These are phyloP conservation scores for Plantago major DNA, from an alignment of 257 asterid species.

Conservation along the genomic window DNA sequence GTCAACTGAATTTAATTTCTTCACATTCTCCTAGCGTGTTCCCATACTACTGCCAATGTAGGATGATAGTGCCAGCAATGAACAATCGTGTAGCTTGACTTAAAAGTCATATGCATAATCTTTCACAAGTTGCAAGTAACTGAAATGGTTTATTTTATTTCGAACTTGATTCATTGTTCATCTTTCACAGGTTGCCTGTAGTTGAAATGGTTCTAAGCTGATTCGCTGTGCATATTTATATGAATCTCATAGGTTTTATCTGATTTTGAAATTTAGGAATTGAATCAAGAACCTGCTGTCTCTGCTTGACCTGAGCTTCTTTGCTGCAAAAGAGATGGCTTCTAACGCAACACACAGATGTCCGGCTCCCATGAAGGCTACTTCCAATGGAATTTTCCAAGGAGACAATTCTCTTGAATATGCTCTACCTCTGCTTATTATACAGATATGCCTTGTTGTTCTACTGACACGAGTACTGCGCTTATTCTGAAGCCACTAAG, in stretches of 20 bases:
- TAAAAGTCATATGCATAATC: background rate
- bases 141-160: background rate
- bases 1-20: background rate
- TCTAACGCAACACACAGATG: constrained; percentile 28
- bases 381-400: constrained; percentile 45
- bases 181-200: too few species aligned
- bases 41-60: background rate
- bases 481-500: constrained; percentile 38
- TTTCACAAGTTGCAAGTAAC: background rate
- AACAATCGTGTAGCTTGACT: background rate
- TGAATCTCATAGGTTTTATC: constrained; percentile 2
- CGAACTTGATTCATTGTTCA: background rate
- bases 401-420: constrained; percentile 43
- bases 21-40: background rate
- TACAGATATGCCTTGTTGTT: constrained; percentile 39
- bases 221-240: too few species aligned
- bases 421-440: constrained; percentile 38
- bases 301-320: background rate
- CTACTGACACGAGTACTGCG: constrained; percentile 34
- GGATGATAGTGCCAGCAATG: background rate
- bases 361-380: constrained; percentile 40
- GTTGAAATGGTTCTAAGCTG: too few species aligned
- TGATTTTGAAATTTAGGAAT: constrained; percentile 14
- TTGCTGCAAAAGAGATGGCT: constrained; percentile 20
- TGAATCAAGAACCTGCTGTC: constrained; percentile 11